These are phyloP conservation scores for Tuber calosporum DNA, from an alignment of 495 filamentous ascomycete genomes.

Conservation along the genomic window DNA sequence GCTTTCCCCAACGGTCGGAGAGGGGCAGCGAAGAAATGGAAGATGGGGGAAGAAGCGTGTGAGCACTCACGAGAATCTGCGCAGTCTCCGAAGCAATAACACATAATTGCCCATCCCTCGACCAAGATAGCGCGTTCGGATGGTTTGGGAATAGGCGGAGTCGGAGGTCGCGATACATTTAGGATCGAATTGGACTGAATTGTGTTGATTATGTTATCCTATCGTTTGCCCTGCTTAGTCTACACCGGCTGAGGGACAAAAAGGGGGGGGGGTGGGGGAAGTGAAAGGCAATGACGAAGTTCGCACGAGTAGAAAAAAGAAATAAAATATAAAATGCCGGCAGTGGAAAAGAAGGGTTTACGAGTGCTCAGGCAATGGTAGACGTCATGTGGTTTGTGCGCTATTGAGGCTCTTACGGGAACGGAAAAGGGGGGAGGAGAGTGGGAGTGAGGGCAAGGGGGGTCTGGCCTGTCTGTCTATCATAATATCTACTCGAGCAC, in stretches of 20 bases:
- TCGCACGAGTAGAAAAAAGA: neutral
- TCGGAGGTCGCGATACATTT: constrained; percentile 38
- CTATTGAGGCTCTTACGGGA: neutral
- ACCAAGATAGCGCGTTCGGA: constrained; percentile 54
- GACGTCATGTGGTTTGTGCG: neutral
- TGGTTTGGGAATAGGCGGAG: constrained; percentile 45
- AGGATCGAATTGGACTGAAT: neutral
- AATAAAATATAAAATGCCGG: too few relatives aligned
- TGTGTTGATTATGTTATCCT: neutral
- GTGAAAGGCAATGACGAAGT: neutral
- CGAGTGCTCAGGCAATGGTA: neutral
- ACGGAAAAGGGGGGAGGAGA: neutral
- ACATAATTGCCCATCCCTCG: constrained; percentile 56
- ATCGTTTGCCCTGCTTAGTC: neutral
- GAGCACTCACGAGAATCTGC: constrained; percentile 48
- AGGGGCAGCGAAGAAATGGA: neutral
- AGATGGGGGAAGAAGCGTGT: neutral
- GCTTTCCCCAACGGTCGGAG: constrained; percentile 9
- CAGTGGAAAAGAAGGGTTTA: neutral
- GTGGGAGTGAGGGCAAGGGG: neutral
- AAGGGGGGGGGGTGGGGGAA: neutral
- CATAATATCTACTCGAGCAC: too few relatives aligned
- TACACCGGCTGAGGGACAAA: too few relatives aligned
- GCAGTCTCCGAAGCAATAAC: constrained; percentile 55
- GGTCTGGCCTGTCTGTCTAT: neutral